phyloP scores from a whole-genome alignment of 345 rosid genomes.

The Streptanthus diversifolius region DNA sequence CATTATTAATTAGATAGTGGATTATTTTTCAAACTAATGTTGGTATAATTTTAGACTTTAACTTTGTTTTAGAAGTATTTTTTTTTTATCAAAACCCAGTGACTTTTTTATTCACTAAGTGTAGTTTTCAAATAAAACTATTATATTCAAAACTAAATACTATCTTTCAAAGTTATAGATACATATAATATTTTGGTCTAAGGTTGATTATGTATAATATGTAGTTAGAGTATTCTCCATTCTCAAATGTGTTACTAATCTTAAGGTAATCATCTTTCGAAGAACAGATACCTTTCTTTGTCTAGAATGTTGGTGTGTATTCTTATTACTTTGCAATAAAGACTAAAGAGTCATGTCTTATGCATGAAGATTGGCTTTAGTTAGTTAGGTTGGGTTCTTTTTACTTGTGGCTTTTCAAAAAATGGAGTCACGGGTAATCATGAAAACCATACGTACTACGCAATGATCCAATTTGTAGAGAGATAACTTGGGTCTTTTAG shows the following conservation, averaged over 20 bases:
- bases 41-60: background rate
- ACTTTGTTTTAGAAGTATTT: background rate
- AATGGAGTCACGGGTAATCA: slow-evolving; percentile 37
- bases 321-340: slow-evolving; percentile 26
- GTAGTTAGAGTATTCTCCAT: background rate
- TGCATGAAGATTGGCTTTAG: slow-evolving; percentile 38
- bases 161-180: background rate
- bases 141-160: background rate
- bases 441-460: slow-evolving; percentile 12
- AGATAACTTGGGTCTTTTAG: background rate
- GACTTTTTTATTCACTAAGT: background rate
- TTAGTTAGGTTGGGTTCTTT: slow-evolving; percentile 28
- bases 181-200: background rate
- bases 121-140: background rate
- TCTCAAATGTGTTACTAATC: background rate
- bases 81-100: background rate
- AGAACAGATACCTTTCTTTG: slow-evolving; percentile 31
- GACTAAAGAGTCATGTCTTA: slow-evolving; percentile 34
- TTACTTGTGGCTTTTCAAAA: slow-evolving; percentile 11
- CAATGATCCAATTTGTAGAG: background rate
- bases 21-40: background rate
- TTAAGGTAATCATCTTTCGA: slow-evolving; percentile 2
- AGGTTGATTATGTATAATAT: background rate
- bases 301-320: slow-evolving; percentile 24
- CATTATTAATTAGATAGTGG: slow-evolving; percentile 3